Evolutionary conservation across 2,329 filamentous ascomycete species (phyloP).

Genomic region (Thermoascus crustaceus): DNA sequence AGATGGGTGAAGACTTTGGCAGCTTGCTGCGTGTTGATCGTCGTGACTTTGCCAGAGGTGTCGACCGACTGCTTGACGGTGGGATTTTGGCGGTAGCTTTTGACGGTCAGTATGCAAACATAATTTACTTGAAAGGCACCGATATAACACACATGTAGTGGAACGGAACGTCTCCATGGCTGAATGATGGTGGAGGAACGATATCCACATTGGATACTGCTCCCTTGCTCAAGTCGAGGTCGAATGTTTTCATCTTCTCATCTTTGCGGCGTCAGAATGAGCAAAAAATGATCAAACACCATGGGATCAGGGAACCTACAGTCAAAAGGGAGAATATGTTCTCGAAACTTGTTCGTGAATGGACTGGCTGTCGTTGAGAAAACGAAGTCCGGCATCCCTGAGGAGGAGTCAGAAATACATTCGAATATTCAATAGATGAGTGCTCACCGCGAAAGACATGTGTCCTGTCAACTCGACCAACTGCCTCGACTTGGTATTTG

Average conservation of each 20-base stretch:
- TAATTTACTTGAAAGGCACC: neutral
- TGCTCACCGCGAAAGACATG: constrained; percentile 70
- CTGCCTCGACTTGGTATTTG: constrained; percentile 58
- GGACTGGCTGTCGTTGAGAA: constrained; percentile 61
- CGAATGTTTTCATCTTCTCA: constrained; percentile 56
- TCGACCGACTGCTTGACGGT: constrained; percentile 58
- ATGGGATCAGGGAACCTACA: constrained; percentile 44
- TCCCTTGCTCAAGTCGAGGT: constrained; percentile 56
- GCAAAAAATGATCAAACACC: neutral
- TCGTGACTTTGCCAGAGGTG: constrained; percentile 50
- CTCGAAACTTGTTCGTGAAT: constrained; percentile 63
- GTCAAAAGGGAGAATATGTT: constrained; percentile 63
- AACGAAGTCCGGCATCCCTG: constrained; percentile 78
- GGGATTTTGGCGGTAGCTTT: constrained; percentile 78
- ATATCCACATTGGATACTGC: constrained; percentile 57
- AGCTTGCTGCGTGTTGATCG: constrained; percentile 49
- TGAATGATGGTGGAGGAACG: constrained; percentile 71
- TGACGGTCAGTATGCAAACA: constrained; percentile 6
- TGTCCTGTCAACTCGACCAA: constrained; percentile 67
- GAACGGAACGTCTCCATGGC: constrained; percentile 65
- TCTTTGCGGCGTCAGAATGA: constrained; percentile 28
- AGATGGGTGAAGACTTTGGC: constrained; percentile 53
- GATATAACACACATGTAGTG: constrained; percentile 41
- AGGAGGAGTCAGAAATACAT: constrained; percentile 5
- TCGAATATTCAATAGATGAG: neutral